phyloP scores from a whole-genome alignment of 108 stramenopile genomes.

The Conticribra weissflogii region DNA sequence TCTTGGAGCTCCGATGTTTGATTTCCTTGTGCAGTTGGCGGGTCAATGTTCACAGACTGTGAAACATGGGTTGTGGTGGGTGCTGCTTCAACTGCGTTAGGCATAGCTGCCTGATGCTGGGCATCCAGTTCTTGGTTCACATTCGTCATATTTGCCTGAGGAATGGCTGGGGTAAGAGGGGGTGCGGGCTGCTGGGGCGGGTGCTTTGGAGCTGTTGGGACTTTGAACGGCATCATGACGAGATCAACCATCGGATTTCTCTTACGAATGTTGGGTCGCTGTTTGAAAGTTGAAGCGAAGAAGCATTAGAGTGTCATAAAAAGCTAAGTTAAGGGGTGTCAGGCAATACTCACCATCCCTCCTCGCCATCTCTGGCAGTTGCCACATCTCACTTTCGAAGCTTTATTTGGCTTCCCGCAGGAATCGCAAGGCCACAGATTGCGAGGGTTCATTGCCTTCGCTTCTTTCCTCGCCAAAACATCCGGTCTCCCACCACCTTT shows the following conservation, averaged over 20 bases:
- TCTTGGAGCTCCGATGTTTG: too few species aligned
- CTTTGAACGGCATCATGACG: too few species aligned
- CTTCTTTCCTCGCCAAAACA: conserved; percentile 6
- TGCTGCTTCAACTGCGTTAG: background rate
- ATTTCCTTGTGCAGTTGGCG: too few species aligned
- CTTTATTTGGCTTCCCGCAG: conserved; percentile 9
- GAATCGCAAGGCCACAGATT: conserved; percentile 9
- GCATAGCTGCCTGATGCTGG: background rate
- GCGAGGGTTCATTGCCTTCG: background rate
- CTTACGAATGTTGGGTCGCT: background rate
- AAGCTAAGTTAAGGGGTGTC: too few species aligned
- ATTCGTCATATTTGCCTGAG: too few species aligned
- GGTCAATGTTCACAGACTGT: too few species aligned
- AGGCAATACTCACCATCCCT: conserved; percentile 4
- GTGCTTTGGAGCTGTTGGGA: too few species aligned
- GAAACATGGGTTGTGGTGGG: background rate
- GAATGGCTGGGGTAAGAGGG: too few species aligned
- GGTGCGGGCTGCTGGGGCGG: too few species aligned
- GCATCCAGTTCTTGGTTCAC: too few species aligned
- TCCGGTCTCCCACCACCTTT: conserved; percentile 12
- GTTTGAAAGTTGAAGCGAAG: background rate
- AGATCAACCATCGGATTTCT: too few species aligned
- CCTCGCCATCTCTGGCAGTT: conserved; percentile 19
- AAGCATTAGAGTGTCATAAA: background rate
- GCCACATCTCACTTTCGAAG: conserved; percentile 12